Evolutionary conservation across 257 asterid genomes (phyloP), one percentile per base, ranked within the genome.

Genomic region (Jacaranda copaia): DNA sequence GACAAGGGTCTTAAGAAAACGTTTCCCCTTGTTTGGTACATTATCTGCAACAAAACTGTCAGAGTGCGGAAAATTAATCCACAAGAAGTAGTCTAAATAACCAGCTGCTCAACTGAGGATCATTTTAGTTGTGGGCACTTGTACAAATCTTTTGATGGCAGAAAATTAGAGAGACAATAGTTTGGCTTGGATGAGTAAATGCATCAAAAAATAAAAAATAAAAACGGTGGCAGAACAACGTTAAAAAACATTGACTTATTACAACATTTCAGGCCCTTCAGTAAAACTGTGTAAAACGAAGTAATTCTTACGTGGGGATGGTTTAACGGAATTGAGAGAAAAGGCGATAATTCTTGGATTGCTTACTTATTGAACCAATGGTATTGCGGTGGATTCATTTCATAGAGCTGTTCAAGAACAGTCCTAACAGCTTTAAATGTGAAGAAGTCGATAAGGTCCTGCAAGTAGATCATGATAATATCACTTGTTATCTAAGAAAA

Each of bases 401-500:
- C 96, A 73, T 89, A 89, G 62, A 90, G 92, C 85, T 90, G 96
- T 68, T 75, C 81, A 57, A 89, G 90, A 76, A 92, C 92, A 20
- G 93, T 88, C 80, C 85, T 87, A n/a, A 85, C 92, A 57, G 93
- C 97, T 79, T 89, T 91, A 46, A 76, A 85, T 5, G 93, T 89
- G 79, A 91, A 72, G 80, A 77, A 78, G 73, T 85, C 85, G 64
- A 91, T 72, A 14, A 89, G 82, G 62, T 85, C 85, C 94, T 88
- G 84, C 76, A 81, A 79, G 40, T 4, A 39, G n/a, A 53, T 45
- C 5, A 25, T 49, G 19, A 10, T 46, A 43, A 15, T 48, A 8
- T 7, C 3, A 13, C 25, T 25, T 25, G 48, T 15, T 8, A 20
- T 18, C 36, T 20, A 5, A 15, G 35, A 18, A 3, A 57, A 7